Percentiles rank a stretch among this genome's conserved stretches.
Conservation (phyloP, 768 basidiomycete genomes). For the Porpolomopsis calyptriformis region DNA sequence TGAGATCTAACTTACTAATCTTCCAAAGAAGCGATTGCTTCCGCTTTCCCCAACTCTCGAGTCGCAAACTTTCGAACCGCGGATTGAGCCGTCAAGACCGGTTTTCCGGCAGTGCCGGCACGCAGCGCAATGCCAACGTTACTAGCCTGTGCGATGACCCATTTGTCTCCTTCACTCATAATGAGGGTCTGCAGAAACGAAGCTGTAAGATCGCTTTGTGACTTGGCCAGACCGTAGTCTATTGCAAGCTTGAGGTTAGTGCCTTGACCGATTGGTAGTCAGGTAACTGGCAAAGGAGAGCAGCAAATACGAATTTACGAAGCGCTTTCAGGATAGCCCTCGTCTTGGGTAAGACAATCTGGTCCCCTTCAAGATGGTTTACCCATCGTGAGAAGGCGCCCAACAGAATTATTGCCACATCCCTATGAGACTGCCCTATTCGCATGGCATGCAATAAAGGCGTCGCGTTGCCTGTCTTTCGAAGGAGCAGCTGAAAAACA, state of each 20-base stretch:
- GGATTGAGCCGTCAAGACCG: conserved; percentile 62
- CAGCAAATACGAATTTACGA: conserved; percentile 34
- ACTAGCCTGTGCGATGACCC: conserved; percentile 65
- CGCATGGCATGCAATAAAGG: conserved; percentile 88
- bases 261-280: conserved; percentile 26
- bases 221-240: conserved; percentile 72
- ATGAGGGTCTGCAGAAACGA: conserved; percentile 91
- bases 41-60: conserved; percentile 69
- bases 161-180: conserved; percentile 93
- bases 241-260: conserved; percentile 88
- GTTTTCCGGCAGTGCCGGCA: conserved; percentile 54
- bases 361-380: conserved; percentile 76
- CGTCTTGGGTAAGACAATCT: conserved; percentile 60
- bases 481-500: conserved; percentile 53
- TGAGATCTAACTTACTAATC: conserved; percentile 60
- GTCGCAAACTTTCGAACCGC: conserved; percentile 84
- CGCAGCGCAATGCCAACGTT: conserved; percentile 62
- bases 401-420: conserved; percentile 77
- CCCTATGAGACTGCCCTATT: conserved; percentile 61
- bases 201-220: conserved; percentile 76
- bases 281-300: neutral
- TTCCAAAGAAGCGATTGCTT: conserved; percentile 70
- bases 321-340: conserved; percentile 67
- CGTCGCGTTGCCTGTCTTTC: conserved; percentile 74
- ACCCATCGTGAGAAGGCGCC: conserved; percentile 90